Base-by-base conservation (phyloP, 2,329 filamentous ascomycete genomes). In the Aspergillus vadensis region DNA sequence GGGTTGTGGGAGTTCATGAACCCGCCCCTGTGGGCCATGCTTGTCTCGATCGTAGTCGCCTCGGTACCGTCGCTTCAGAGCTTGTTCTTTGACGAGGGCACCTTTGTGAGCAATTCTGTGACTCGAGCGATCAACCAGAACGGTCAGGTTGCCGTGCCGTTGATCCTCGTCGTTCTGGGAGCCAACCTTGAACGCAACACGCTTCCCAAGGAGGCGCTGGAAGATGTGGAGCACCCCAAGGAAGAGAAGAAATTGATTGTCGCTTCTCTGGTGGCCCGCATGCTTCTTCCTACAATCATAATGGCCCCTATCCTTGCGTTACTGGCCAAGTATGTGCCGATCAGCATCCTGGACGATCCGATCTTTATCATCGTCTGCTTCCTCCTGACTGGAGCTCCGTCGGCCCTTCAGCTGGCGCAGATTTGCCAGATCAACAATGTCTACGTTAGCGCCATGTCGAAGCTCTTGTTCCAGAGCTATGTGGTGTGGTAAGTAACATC, bases 321-420 rank as follows among this genome's bases (percentile, higher is more conserved):
- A 15, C 85, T 90, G 49, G 95, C 95, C 61, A 98, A 97, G 74
- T 97, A 89, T 72, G 86, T 97, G 25, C 92, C 92, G 2, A 85
- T 99, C 71, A 96, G 91, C 81, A 98, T 99, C 69, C 82, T 99
- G 36, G 95, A 96, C 74, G 95, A 99, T 73, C 95, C 95, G 9
- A 99, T 99, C 70, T 99, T 99, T 76, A 88, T 99, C 67, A 91
- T 99, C 67, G 95, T 99, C 38, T 97, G 93, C 79, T 99, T 98
- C 84, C 82, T 99, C 65, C 89, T 99, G 67, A 94, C 92, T 0
- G 95, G 95, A 38, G 95, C 95, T 3, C 95, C 95, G 5, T 96
- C 90, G 64, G 95, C 95, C 25, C 82, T 99, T 65, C 95, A 99
- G 79, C 81, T 99, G 72, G 94, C 95, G 6, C 95, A 99, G 79